phyloP scores from a whole-genome alignment of 768 basidiomycete genomes.

The Termitomyces sp. region DNA sequence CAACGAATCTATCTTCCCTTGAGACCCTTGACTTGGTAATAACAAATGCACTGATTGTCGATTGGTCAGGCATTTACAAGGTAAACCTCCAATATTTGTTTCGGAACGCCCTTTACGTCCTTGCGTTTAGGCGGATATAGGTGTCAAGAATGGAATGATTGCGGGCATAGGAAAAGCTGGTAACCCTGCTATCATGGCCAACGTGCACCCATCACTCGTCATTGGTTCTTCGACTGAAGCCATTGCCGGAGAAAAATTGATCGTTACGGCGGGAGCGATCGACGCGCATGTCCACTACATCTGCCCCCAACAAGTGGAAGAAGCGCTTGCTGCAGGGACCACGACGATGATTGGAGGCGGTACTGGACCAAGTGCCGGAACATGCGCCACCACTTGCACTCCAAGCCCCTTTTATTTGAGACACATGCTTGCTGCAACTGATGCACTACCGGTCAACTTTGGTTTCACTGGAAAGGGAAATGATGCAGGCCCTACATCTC shows the following conservation, averaged over 20 bases:
- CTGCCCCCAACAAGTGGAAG: slow-evolving; percentile 87
- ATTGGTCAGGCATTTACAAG: slow-evolving; percentile 96
- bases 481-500: slow-evolving; percentile 69
- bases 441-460: slow-evolving; percentile 88
- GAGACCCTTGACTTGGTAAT: slow-evolving; percentile 89
- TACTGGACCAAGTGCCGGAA: slow-evolving; percentile 88
- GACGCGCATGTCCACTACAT: slow-evolving; percentile 96
- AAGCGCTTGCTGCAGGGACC: slow-evolving; percentile 79
- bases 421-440: slow-evolving; percentile 90
- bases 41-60: slow-evolving; percentile 91
- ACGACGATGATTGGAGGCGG: slow-evolving; percentile 97
- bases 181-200: slow-evolving; percentile 90
- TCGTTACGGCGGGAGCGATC: slow-evolving; percentile 90
- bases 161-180: slow-evolving; percentile 95
- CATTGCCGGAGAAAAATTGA: slow-evolving; percentile 92
- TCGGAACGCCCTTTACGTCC: neutral
- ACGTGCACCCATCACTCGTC: slow-evolving; percentile 66
- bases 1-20: slow-evolving; percentile 60
- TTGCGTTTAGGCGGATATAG: slow-evolving; percentile 80
- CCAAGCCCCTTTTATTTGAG: slow-evolving; percentile 86
- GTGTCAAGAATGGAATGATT: slow-evolving; percentile 80
- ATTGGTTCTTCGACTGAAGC: slow-evolving; percentile 93
- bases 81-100: slow-evolving; percentile 29
- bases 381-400: slow-evolving; percentile 94
- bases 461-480: slow-evolving; percentile 97